Conservation (phyloP, 306 rosid species). For the Senna tora region DNA sequence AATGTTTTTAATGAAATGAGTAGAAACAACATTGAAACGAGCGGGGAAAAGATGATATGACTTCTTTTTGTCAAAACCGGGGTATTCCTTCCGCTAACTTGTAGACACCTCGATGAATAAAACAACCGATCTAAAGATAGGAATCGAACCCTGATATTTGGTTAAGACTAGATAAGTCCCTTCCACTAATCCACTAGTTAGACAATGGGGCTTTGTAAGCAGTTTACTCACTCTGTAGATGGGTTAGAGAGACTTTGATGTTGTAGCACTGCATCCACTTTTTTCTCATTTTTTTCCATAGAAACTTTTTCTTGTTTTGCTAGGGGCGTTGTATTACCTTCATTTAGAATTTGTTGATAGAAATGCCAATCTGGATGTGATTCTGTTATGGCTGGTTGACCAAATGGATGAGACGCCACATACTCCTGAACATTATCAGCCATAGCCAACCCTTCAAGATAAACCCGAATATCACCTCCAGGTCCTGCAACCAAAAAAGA, state of each 20-base stretch:
- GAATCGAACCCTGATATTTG: too few species aligned
- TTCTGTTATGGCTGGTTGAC: constrained; percentile 71
- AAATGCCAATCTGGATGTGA: constrained; percentile 58
- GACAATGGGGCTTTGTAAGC: constrained; percentile 8
- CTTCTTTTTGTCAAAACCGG: too few species aligned
- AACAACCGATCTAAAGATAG: too few species aligned
- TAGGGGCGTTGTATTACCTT: neutral
- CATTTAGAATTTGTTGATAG: constrained; percentile 44
- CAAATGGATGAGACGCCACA: constrained; percentile 66
- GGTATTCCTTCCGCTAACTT: too few species aligned
- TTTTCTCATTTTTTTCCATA: too few species aligned
- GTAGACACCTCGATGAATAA: too few species aligned
- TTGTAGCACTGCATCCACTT: neutral
- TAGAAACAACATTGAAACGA: neutral
- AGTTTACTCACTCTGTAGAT: neutral
- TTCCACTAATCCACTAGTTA: too few species aligned
- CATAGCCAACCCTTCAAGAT: constrained; percentile 61
- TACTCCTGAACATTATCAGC: constrained; percentile 69
- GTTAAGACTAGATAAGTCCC: too few species aligned
- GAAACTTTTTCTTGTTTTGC: too few species aligned
- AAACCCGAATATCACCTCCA: constrained; percentile 71
- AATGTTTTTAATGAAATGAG: neutral
- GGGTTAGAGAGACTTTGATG: neutral
- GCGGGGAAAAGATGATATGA: too few species aligned
- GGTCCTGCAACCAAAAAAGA: constrained; percentile 55